phyloP scores from a whole-genome alignment of 352 stramenopile species.

The Vaucheria bursata region DNA sequence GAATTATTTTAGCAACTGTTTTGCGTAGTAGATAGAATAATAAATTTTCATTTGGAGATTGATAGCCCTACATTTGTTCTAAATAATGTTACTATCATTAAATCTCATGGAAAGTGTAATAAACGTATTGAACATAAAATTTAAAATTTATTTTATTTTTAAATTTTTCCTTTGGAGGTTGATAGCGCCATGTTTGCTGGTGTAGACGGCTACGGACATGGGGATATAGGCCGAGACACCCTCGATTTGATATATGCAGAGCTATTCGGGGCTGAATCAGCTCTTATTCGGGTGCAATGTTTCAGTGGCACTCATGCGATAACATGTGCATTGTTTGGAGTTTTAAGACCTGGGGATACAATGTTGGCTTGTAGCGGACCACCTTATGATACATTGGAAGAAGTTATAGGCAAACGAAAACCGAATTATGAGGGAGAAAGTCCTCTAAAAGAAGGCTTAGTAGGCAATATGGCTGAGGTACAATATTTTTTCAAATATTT shows the following conservation, averaged over 20 bases:
- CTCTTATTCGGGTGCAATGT: conserved; percentile 49
- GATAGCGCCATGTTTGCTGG: conserved; percentile 47
- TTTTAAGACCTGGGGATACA: conserved; percentile 45
- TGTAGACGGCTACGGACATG: conserved; percentile 51
- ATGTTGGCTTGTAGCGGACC: conserved; percentile 48
- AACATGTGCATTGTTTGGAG: conserved; percentile 48
- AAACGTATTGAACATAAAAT: not conserved
- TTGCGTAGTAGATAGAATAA: too few relatives aligned
- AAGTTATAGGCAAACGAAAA: conserved; percentile 49
- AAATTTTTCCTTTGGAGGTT: conserved; percentile 21
- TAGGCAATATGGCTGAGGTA: conserved; percentile 38
- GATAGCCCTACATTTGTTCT: not conserved
- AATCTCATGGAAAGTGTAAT: not conserved
- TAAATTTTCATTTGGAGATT: not conserved
- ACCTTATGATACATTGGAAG: conserved; percentile 53
- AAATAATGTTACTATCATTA: not conserved
- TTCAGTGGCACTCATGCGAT: conserved; percentile 54
- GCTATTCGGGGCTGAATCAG: conserved; percentile 49
- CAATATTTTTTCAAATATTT: too few relatives aligned
- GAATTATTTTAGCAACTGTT: too few relatives aligned
- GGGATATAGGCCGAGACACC: conserved; percentile 49
- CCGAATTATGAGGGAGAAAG: conserved; percentile 13
- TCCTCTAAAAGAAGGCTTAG: conserved; percentile 20
- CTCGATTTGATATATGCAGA: conserved; percentile 48
- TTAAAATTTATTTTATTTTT: not conserved